Evolutionary conservation across 1,284 basidiomycete genomes (phyloP).

Genomic region (Ustilago hordei): DNA sequence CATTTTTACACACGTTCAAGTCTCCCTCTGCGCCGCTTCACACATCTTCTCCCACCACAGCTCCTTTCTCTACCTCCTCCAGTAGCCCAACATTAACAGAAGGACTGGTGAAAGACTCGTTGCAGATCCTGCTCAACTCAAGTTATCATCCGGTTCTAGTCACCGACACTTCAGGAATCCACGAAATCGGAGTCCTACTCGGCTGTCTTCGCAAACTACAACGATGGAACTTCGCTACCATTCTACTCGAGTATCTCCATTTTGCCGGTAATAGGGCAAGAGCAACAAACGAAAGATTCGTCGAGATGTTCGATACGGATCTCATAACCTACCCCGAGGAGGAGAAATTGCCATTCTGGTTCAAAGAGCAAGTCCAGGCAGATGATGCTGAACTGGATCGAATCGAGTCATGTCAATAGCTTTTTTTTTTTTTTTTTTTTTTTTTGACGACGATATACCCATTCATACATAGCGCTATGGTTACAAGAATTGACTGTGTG

Average conservation of each 20-base stretch:
- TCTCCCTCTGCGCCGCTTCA: slow-evolving; percentile 13
- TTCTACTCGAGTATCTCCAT: slow-evolving; percentile 63
- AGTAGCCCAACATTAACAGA: slow-evolving; percentile 40
- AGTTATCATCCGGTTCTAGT: slow-evolving; percentile 59
- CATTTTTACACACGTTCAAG: slow-evolving; percentile 22
- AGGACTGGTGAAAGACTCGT: slow-evolving; percentile 60
- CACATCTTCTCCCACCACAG: background rate
- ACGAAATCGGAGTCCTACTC: slow-evolving; percentile 63
- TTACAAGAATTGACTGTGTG: background rate
- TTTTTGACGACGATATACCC: slow-evolving; percentile 10
- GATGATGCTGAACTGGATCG: slow-evolving; percentile 50
- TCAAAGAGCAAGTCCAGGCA: slow-evolving; percentile 44
- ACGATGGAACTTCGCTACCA: slow-evolving; percentile 66
- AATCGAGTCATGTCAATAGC: background rate
- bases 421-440: background rate
- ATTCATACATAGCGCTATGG: background rate
- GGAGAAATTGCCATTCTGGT: slow-evolving; percentile 57
- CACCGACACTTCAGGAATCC: slow-evolving; percentile 64
- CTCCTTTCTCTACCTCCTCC: slow-evolving; percentile 26
- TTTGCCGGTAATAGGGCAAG: slow-evolving; percentile 63
- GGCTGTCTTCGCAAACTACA: slow-evolving; percentile 66
- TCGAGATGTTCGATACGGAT: slow-evolving; percentile 68
- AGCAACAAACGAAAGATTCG: slow-evolving; percentile 64
- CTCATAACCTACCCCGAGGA: slow-evolving; percentile 57
- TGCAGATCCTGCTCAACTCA: slow-evolving; percentile 58